Percentiles rank a stretch among this genome's conserved stretches.
Conservation (phyloP, 768 basidiomycete genomes). For the Fibroporia radiculosa region DNA sequence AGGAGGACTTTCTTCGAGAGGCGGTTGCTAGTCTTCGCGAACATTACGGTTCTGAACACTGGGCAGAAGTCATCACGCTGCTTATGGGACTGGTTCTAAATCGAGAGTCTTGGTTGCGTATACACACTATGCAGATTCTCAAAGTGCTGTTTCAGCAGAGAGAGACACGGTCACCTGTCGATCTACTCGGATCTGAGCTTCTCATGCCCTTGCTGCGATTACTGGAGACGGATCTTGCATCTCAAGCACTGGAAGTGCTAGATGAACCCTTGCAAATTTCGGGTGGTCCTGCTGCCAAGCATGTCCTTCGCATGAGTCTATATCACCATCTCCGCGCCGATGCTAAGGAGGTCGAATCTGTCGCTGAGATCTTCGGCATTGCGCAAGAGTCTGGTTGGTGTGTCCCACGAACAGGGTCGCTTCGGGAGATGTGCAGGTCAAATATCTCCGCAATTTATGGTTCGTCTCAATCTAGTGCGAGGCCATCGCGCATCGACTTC, state of each 20-base stretch:
- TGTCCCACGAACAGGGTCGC: slow-evolving; percentile 57
- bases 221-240: slow-evolving; percentile 78
- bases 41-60: slow-evolving; percentile 67
- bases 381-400: slow-evolving; percentile 85
- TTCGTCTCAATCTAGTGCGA: slow-evolving; percentile 59
- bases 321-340: slow-evolving; percentile 41
- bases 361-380: slow-evolving; percentile 72
- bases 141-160: slow-evolving; percentile 85
- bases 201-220: slow-evolving; percentile 87
- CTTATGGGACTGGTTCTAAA: slow-evolving; percentile 87
- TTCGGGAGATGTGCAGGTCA: slow-evolving; percentile 55
- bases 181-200: slow-evolving; percentile 74
- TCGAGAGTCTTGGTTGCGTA: slow-evolving; percentile 69
- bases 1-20: slow-evolving; percentile 90
- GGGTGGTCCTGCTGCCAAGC: slow-evolving; percentile 69
- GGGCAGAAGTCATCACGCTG: slow-evolving; percentile 76
- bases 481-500: slow-evolving; percentile 68
- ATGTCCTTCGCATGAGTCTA: slow-evolving; percentile 91
- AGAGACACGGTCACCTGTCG: slow-evolving; percentile 67
- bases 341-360: slow-evolving; percentile 42
- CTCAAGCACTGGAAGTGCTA: slow-evolving; percentile 86
- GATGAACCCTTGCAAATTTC: slow-evolving; percentile 83
- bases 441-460: slow-evolving; percentile 85
- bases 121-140: slow-evolving; percentile 80
- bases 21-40: slow-evolving; percentile 81